These are phyloP conservation scores for Metroxylon sagu DNA, from an alignment of 176 grass and related monocot species.

Conservation along the genomic window DNA sequence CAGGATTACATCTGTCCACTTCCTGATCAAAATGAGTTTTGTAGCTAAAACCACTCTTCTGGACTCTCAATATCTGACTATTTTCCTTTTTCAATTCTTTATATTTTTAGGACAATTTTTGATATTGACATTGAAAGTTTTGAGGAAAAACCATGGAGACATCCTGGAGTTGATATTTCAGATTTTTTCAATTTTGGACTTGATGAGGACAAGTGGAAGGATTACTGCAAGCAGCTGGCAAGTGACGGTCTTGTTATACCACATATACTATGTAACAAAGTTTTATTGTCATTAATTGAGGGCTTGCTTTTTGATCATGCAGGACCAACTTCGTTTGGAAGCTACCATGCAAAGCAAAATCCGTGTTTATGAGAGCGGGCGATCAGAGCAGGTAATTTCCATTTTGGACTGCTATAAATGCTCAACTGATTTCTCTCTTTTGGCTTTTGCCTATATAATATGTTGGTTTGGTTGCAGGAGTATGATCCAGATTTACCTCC, in stretches of 20 bases:
- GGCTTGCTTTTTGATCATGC: constrained; percentile 13
- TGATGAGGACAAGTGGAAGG: constrained; percentile 93
- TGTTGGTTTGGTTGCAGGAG: constrained; percentile 43
- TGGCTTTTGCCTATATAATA: background rate
- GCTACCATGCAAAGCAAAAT: constrained; percentile 99
- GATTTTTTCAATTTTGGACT: constrained; percentile 94
- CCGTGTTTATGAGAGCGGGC: constrained; percentile 92
- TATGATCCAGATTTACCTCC: constrained; percentile 98
- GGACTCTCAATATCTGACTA: no score
- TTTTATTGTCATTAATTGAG: background rate
- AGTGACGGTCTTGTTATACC: constrained; percentile 26
- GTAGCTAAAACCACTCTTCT: no score
- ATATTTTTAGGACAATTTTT: constrained; percentile 53
- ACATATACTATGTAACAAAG: constrained; percentile 3
- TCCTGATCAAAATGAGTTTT: no score
- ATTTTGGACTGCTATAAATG: constrained; percentile 20
- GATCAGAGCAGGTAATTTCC: constrained; percentile 65
- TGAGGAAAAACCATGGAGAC: constrained; percentile 98
- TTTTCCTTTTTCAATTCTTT: constrained; percentile 20
- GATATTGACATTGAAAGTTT: constrained; percentile 82
- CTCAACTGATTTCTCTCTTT: background rate
- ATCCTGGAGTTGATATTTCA: constrained; percentile 72
- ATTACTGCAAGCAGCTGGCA: constrained; percentile 83
- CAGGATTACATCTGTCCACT: no score
- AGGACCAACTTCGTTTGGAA: constrained; percentile 83